Conservation (phyloP, 495 filamentous ascomycete species). For the Xylaria curta region DNA sequence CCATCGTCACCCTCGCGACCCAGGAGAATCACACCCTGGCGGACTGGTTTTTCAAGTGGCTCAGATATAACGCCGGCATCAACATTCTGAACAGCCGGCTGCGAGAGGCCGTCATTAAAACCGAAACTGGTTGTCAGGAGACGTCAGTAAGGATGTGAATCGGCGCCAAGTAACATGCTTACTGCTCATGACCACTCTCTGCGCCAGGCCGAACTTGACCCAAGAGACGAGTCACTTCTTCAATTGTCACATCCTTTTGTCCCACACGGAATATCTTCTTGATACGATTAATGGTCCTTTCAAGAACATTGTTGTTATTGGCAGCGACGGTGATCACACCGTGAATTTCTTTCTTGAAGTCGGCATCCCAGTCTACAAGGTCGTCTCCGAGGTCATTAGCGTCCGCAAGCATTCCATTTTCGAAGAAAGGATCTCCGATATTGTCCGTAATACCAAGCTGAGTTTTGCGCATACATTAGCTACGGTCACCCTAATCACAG, state of each 20-base stretch:
- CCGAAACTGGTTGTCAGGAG: constrained; percentile 38
- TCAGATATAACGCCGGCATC: constrained; percentile 32
- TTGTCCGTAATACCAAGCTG: constrained; percentile 40
- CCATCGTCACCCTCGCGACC: constrained; percentile 39
- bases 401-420: constrained; percentile 36
- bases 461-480: not conserved
- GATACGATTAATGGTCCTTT: constrained; percentile 30
- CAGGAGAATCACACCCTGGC: constrained; percentile 40
- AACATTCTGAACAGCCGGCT: constrained; percentile 37
- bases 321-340: constrained; percentile 41
- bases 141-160: constrained; percentile 25
- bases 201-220: constrained; percentile 43
- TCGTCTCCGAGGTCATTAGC: constrained; percentile 35
- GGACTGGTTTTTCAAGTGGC: constrained; percentile 30
- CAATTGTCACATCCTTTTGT: constrained; percentile 27
- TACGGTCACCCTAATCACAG: not conserved
- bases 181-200: constrained; percentile 48
- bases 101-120: constrained; percentile 43
- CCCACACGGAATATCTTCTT: constrained; percentile 33
- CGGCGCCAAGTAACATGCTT: constrained; percentile 21
- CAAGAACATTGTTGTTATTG: constrained; percentile 32
- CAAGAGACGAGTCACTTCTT: constrained; percentile 35
- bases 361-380: constrained; percentile 32
- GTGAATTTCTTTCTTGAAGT: constrained; percentile 45
- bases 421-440: constrained; percentile 32